phyloP scores from a whole-genome alignment of 805 yeast genomes.

The Zygotorulaspora chibaensis region DNA sequence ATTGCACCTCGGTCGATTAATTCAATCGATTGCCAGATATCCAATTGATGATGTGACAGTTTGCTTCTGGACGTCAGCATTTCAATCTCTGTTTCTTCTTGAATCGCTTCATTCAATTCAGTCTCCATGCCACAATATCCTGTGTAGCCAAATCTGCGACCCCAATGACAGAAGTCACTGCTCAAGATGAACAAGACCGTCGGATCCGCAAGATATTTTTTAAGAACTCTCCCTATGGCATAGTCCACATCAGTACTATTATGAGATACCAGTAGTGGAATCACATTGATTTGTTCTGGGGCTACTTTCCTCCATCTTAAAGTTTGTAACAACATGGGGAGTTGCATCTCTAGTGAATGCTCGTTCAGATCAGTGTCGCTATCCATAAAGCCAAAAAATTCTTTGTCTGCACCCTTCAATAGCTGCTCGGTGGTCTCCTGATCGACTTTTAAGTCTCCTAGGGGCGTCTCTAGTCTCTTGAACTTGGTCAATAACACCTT shows the following conservation, averaged over 20 bases:
- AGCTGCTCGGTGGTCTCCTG: conserved; percentile 39
- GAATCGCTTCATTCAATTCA: conserved; percentile 29
- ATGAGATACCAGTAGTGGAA: conserved; percentile 80
- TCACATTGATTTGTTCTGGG: conserved; percentile 43
- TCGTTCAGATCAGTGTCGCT: conserved; percentile 68
- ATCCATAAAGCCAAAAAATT: conserved; percentile 53
- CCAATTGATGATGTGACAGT: conserved; percentile 34
- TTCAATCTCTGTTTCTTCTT: conserved; percentile 34
- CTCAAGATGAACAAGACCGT: conserved; percentile 69
- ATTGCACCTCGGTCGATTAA: conserved; percentile 67
- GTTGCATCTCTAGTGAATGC: conserved; percentile 93
- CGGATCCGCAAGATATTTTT: conserved; percentile 51
- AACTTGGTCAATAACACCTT: conserved; percentile 52
- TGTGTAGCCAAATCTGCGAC: conserved; percentile 57
- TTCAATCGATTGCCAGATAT: conserved; percentile 72
- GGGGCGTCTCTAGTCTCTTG: conserved; percentile 67
- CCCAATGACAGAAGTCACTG: conserved; percentile 97
- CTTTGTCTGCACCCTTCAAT: conserved; percentile 7
- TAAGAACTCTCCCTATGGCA: conserved; percentile 45
- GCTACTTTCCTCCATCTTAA: conserved; percentile 43
- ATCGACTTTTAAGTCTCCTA: conserved; percentile 74
- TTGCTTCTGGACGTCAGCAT: conserved; percentile 28
- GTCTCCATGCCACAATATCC: conserved; percentile 39
- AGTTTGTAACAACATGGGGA: conserved; percentile 55
- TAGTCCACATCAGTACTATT: conserved; percentile 44